Conservation (phyloP, 2,329 filamentous ascomycete genomes). For the Cercospora sp. region DNA sequence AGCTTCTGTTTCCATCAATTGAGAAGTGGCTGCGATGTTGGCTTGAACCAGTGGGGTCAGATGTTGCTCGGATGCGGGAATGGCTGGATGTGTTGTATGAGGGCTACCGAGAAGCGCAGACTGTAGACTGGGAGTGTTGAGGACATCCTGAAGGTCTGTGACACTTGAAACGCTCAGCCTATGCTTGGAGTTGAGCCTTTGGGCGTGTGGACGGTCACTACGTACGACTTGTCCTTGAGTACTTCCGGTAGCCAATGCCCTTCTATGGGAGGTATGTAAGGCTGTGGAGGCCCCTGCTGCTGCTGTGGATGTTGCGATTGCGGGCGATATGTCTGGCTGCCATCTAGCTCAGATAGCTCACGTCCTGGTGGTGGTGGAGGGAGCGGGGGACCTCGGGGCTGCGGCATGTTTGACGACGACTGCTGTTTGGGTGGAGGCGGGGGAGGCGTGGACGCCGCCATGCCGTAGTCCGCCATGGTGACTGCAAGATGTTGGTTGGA, state of each 20-base stretch:
- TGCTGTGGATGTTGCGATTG: slow-evolving; percentile 17
- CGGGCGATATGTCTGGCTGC: slow-evolving; percentile 19
- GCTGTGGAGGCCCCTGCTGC: slow-evolving; percentile 16
- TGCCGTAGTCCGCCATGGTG: slow-evolving; percentile 37
- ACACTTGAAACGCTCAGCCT: slow-evolving; percentile 56
- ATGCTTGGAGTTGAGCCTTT: slow-evolving; percentile 5
- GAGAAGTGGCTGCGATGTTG: slow-evolving; percentile 70
- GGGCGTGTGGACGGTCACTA: slow-evolving; percentile 18
- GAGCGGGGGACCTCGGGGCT: slow-evolving; percentile 46
- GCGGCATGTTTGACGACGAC: slow-evolving; percentile 44
- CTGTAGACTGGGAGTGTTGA: slow-evolving; percentile 66
- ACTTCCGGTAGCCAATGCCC: slow-evolving; percentile 76
- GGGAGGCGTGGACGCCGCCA: slow-evolving; percentile 45
- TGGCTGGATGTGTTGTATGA: slow-evolving; percentile 69
- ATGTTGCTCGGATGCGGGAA: slow-evolving; percentile 63
- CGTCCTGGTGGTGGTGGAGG: slow-evolving; percentile 46
- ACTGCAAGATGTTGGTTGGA: neutral
- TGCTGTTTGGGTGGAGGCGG: slow-evolving; percentile 51
- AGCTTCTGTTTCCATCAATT: slow-evolving; percentile 60
- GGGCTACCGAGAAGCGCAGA: slow-evolving; percentile 70
- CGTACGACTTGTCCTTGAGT: slow-evolving; percentile 79
- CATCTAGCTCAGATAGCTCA: slow-evolving; percentile 34
- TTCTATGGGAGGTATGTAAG: slow-evolving; percentile 35
- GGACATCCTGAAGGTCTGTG: slow-evolving; percentile 71
- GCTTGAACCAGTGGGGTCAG: slow-evolving; percentile 65